Base-by-base conservation (phyloP, 208 protist species). In the Trypanosoma mega region DNA sequence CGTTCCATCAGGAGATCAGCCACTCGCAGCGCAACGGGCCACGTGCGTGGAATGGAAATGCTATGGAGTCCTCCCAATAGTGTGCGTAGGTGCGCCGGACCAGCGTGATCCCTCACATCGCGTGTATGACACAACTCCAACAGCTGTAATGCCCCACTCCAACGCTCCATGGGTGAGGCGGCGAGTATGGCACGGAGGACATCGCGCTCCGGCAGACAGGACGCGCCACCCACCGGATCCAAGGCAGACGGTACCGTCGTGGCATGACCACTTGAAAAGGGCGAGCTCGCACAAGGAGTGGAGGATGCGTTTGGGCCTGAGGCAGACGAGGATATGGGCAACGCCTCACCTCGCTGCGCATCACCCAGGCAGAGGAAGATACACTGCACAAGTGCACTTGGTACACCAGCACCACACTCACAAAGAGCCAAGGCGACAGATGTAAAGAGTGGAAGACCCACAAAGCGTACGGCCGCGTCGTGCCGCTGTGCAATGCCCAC, bases 331-430 rank as follows among this genome's bases (percentile, higher is more conserved):
- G n/a, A n/a, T n/a, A n/a, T n/a, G n/a, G n/a, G n/a, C n/a, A n/a
- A n/a, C n/a, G n/a, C n/a, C 20, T 51, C 30, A 33, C 26, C 33
- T 11, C 16, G 57, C 26, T 60, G 64, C 12, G 58, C 52, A 36
- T 83, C 76, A 1, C 63, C 76, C 16, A 90, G 52, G 59, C 73
- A 85, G 3, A 93, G 62, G 41, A 90, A 78, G 6, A 90, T 53
- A 44, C 82, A 93, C 56, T 85, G 82, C n/a, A 75, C 59, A 9
- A 93, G 57, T 21, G 82, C 80, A 50, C 82, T 90, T 0, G 87
- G 79, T n/a, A 68, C 16, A 12, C 41, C 14, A 23, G 74, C 51
- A 29, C 53, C 48, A 18, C 81, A 55, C 30, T 56, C 59, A 6
- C 50, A 43, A 20, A 93, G 50, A 0, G 57, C 21, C 36, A 56